Percentiles rank a stretch among this genome's conserved stretches.
Conservation (phyloP, 441 rosid genomes). For the Erysimum cheiri region DNA sequence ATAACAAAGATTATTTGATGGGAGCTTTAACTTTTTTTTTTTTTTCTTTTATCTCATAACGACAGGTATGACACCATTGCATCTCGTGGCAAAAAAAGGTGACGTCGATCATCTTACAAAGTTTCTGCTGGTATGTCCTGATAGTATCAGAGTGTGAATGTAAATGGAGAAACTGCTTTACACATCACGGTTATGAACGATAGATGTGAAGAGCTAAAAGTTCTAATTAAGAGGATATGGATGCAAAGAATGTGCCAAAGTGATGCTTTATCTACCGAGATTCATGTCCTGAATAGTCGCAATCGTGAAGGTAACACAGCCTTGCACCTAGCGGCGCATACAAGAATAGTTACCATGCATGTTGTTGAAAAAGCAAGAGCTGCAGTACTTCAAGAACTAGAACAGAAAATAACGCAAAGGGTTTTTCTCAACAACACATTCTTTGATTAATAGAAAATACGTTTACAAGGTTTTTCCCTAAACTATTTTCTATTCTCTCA, state of each 20-base stretch:
- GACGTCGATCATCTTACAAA: neutral
- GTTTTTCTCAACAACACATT: too few relatives aligned
- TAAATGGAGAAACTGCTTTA: slow-evolving; percentile 15
- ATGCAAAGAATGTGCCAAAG: neutral
- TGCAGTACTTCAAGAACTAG: too few relatives aligned
- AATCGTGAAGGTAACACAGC: slow-evolving; percentile 13
- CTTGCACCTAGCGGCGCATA: slow-evolving; percentile 8
- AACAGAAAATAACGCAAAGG: too few relatives aligned
- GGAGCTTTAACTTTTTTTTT: too few relatives aligned
- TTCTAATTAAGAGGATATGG: neutral
- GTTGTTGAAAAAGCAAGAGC: too few relatives aligned
- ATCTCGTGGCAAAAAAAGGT: slow-evolving; percentile 3
- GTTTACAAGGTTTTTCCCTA: too few relatives aligned
- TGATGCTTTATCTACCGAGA: neutral
- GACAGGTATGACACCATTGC: slow-evolving; percentile 11
- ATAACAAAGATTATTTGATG: neutral
- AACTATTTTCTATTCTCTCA: too few relatives aligned
- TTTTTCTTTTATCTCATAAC: neutral
- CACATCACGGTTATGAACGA: slow-evolving; percentile 14
- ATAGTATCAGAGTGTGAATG: neutral
- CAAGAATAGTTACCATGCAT: neutral
- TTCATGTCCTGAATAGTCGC: neutral
- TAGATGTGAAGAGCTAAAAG: slow-evolving; percentile 16
- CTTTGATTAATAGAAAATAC: too few relatives aligned
- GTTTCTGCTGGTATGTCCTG: slow-evolving; percentile 15